Base-by-base conservation (phyloP, 139 green algal genomes). In the Chlorella sp. region DNA sequence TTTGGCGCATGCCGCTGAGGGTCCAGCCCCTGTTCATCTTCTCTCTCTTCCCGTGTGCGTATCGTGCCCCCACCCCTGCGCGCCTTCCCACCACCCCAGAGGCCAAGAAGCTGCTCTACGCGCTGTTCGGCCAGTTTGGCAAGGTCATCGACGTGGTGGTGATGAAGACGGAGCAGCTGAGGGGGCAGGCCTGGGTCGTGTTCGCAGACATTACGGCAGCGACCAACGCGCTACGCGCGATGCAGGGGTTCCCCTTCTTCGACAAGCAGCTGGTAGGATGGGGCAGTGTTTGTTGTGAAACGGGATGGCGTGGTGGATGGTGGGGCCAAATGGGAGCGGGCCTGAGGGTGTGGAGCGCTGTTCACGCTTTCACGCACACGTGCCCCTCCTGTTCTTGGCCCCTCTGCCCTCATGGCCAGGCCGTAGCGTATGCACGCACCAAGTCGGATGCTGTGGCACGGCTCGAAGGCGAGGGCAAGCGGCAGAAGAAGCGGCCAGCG, bases 191-290 rank as follows among this genome's bases (percentile, higher is more conserved):
- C 0, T 99, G 96, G 95, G 79, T 99, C 0, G 94, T 98, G 8
- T 99, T 99, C 79, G 88, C 84, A 11, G 92, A 98, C 61, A 88
- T 96, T 3, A 82, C 86, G 0, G 77, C 86, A 11, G 93, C 96
- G 0, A 97, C 93, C 9, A 95, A 94, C 53, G 96, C 96, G 1
- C 74, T 98, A 41, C 85, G 91, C 38, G 85, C 90, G 29, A 97
- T 99, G 93, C 94, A 99, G 74, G 94, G 88, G n/a, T 99, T 99
- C 79, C 95, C 94, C 0, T 99, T 99, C 83, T 99, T 96, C 71
- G 94, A 97, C 50, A 99, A 98, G 84, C 91, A 94, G 5, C 93
- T 99, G 78, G 79, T 84, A 64, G 68, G 77, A 15, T 36, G 8
- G 40, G 35, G 4, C n/a, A n/a, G n/a, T n/a, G n/a, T n/a, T n/a